These are phyloP conservation scores for Apiotrichum porosum DNA, from an alignment of 1,284 basidiomycete genomes.

Conservation along the genomic window DNA sequence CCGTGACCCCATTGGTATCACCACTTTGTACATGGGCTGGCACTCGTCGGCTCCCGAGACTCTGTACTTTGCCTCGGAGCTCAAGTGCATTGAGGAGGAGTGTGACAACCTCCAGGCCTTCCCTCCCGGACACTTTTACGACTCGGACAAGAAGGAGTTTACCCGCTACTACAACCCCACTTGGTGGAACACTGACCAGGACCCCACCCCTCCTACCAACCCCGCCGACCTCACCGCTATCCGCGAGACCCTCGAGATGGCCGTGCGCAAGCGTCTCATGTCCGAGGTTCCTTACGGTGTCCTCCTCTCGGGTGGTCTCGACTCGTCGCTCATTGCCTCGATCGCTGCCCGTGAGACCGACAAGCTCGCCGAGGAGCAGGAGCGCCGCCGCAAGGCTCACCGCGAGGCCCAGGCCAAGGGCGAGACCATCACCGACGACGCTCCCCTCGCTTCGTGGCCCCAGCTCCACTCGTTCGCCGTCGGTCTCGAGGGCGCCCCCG, in stretches of 20 bases:
- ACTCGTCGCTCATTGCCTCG: conserved; percentile 91
- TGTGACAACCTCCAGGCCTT: conserved; percentile 94
- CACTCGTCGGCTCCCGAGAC: conserved; percentile 76
- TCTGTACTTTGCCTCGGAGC: conserved; percentile 91
- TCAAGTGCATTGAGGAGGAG: conserved; percentile 87
- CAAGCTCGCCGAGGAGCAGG: conserved; percentile 76
- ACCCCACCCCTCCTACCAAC: conserved; percentile 59
- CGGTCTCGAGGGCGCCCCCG: conserved; percentile 91
- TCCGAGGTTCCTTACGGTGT: conserved; percentile 97
- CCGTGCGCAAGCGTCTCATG: conserved; percentile 95
- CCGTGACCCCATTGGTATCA: conserved; percentile 96
- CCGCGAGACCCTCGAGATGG: conserved; percentile 79
- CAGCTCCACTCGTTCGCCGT: conserved; percentile 98
- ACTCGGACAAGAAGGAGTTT: conserved; percentile 70
- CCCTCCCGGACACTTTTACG: conserved; percentile 94
- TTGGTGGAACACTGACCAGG: conserved; percentile 76
- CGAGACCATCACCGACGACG: conserved; percentile 40
- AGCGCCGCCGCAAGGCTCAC: conserved; percentile 58
- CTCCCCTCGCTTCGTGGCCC: conserved; percentile 83
- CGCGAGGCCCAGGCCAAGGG: conserved; percentile 40
- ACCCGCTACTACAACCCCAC: conserved; percentile 77
- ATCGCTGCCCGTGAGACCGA: conserved; percentile 97
- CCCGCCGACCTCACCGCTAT: conserved; percentile 66
- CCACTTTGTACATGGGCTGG: conserved; percentile 96
- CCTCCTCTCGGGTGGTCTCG: conserved; percentile 88